Evolutionary conservation across 2,329 filamentous ascomycete species (phyloP).

Genomic region (Bipolaris bicolor): DNA sequence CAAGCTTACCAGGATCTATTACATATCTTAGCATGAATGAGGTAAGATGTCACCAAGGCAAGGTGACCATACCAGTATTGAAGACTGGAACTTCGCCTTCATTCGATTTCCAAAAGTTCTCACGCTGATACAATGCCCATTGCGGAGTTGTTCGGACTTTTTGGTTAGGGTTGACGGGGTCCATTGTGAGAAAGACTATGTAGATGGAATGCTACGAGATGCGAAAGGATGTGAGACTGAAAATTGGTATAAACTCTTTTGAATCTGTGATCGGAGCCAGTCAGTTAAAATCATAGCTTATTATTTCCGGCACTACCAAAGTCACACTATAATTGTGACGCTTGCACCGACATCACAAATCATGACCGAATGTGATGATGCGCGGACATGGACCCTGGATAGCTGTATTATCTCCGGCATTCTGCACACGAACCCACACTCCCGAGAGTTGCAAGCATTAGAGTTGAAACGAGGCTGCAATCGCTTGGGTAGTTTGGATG

Average conservation of each 20-base stretch:
- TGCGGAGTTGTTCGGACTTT: conserved; percentile 58
- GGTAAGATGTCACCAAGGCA: background rate
- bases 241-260: background rate
- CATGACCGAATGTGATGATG: conserved; percentile 19
- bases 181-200: conserved; percentile 39
- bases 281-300: background rate
- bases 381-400: conserved; percentile 10
- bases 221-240: background rate
- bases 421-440: background rate
- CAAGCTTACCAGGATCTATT: conserved; percentile 63
- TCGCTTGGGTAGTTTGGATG: background rate
- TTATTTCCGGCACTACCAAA: background rate
- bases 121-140: conserved; percentile 61
- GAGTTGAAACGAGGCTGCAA: background rate
- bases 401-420: conserved; percentile 12
- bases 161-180: conserved; percentile 61
- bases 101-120: conserved; percentile 62
- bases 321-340: conserved; percentile 15
- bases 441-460: background rate
- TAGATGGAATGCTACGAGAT: background rate
- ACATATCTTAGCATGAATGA: background rate
- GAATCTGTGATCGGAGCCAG: background rate
- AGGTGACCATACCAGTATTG: conserved; percentile 54
- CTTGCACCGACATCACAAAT: conserved; percentile 5
- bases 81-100: conserved; percentile 58